A percentile compares a stretch with the other conserved stretches of the same genome.
phyloP scores from a whole-genome alignment of 805 yeast species.

The Jamesozyma hellenica region DNA sequence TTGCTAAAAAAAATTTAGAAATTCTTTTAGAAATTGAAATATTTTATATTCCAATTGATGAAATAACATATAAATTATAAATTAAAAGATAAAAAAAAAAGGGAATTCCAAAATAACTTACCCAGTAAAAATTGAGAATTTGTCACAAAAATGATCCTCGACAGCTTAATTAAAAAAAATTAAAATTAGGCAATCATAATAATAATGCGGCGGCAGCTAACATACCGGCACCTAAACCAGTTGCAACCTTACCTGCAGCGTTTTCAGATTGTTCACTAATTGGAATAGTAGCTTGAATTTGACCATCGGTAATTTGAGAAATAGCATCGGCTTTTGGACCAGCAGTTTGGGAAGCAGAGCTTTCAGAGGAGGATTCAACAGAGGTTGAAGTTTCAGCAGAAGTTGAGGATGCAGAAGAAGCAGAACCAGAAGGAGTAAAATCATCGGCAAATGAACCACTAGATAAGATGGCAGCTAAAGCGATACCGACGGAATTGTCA shows the following conservation, averaged over 20 bases:
- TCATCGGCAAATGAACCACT: neutral
- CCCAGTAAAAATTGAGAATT: too few species aligned
- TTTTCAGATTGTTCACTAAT: constrained; percentile 13
- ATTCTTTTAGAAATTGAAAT: too few species aligned
- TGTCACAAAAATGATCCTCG: neutral
- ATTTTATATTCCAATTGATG: too few species aligned
- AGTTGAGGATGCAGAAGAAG: neutral
- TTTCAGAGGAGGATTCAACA: constrained; percentile 4
- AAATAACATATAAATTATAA: too few species aligned
- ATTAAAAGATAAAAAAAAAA: too few species aligned
- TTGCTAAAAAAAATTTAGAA: too few species aligned
- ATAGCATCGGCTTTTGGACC: constrained; percentile 24
- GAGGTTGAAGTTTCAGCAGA: constrained; percentile 15
- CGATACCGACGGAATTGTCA: constrained; percentile 3
- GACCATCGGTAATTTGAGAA: constrained; percentile 36
- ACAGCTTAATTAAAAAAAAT: neutral
- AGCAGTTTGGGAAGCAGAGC: constrained; percentile 15
- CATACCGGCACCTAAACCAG: constrained; percentile 17
- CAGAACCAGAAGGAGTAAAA: neutral
- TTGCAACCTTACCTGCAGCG: constrained; percentile 20
- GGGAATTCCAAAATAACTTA: too few species aligned
- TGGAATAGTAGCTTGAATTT: constrained; percentile 28
- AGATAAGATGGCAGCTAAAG: constrained; percentile 5
- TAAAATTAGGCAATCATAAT: too few species aligned
- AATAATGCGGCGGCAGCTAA: constrained; percentile 28